phyloP scores from a whole-genome alignment of 2,329 filamentous ascomycete species.

The Metarhizium sp. region DNA sequence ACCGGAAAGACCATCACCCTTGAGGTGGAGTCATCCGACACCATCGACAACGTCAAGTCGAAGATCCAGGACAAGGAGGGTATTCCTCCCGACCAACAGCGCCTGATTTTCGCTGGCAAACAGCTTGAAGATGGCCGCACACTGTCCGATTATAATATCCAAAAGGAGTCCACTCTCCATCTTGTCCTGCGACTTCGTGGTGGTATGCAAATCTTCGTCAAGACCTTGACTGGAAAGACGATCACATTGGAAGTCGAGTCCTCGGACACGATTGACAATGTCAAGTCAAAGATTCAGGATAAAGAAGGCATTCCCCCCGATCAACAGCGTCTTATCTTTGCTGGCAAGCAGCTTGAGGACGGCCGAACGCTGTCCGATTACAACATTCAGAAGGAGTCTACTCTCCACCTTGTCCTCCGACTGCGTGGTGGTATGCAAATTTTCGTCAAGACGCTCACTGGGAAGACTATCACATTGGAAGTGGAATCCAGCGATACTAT shows the following conservation, averaged over 20 bases:
- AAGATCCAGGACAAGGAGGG: slow-evolving; percentile 99
- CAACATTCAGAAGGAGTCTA: slow-evolving; percentile 93
- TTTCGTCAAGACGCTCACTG: slow-evolving; percentile 75
- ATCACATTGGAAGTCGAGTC: slow-evolving; percentile 89
- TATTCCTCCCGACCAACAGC: slow-evolving; percentile 91
- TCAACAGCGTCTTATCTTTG: slow-evolving; percentile 89
- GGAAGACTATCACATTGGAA: slow-evolving; percentile 90
- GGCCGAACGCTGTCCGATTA: slow-evolving; percentile 87
- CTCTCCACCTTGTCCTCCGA: slow-evolving; percentile 70
- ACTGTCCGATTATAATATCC: slow-evolving; percentile 87
- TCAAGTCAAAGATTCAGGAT: slow-evolving; percentile 88
- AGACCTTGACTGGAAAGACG: slow-evolving; percentile 85
- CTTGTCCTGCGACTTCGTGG: slow-evolving; percentile 80
- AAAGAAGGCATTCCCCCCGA: slow-evolving; percentile 92
- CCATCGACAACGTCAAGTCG: slow-evolving; percentile 91
- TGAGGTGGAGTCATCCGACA: slow-evolving; percentile 81
- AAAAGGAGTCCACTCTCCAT: slow-evolving; percentile 84
- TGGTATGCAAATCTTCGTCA: slow-evolving; percentile 85
- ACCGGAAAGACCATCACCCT: slow-evolving; percentile 93
- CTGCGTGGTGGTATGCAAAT: slow-evolving; percentile 75
- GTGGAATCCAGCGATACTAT: slow-evolving; percentile 87
- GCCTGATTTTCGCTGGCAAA: slow-evolving; percentile 91
- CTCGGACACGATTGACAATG: slow-evolving; percentile 86
- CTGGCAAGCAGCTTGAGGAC: slow-evolving; percentile 88
- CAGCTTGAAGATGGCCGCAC: slow-evolving; percentile 91